phyloP scores from a whole-genome alignment of 257 asterid species.

The Haberlea rhodopensis region DNA sequence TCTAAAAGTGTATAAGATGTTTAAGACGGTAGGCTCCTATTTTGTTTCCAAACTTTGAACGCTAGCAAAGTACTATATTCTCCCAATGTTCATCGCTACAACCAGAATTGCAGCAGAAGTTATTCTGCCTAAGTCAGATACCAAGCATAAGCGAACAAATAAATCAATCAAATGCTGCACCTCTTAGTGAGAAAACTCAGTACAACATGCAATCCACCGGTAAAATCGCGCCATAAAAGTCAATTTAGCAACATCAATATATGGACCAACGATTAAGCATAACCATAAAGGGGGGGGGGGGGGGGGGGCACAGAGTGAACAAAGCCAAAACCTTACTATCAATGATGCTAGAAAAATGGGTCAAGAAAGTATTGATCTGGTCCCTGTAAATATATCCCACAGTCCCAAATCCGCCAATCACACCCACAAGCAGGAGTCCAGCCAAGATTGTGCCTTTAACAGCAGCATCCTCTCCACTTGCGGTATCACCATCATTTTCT shows the following conservation, averaged over 20 bases:
- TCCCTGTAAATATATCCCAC: slow-evolving; percentile 80
- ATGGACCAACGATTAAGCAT: slow-evolving; percentile 10
- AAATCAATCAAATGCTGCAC: too few species aligned
- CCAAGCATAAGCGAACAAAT: too few species aligned
- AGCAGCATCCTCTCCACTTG: slow-evolving; percentile 45
- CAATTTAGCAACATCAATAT: slow-evolving; percentile 16
- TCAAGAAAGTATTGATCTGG: slow-evolving; percentile 81
- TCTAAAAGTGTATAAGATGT: too few species aligned
- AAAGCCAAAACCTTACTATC: slow-evolving; percentile 34
- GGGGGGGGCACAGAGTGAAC: background rate
- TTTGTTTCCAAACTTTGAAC: background rate
- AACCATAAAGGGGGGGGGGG: slow-evolving; percentile 15
- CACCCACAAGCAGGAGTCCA: slow-evolving; percentile 55
- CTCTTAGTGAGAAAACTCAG: too few species aligned
- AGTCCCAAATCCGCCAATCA: slow-evolving; percentile 85
- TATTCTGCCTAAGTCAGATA: too few species aligned
- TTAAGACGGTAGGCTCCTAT: too few species aligned
- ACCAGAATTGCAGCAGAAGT: too few species aligned
- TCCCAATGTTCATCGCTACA: too few species aligned
- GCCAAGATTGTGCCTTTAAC: slow-evolving; percentile 79
- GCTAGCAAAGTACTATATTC: too few species aligned
- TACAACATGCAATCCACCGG: background rate
- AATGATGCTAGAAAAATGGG: slow-evolving; percentile 68
- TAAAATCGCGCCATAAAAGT: slow-evolving; percentile 4
- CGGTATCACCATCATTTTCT: slow-evolving; percentile 39